Evolutionary conservation across 2,329 filamentous ascomycete species (phyloP).

Genomic region (Phaeosphaeria sp.): DNA sequence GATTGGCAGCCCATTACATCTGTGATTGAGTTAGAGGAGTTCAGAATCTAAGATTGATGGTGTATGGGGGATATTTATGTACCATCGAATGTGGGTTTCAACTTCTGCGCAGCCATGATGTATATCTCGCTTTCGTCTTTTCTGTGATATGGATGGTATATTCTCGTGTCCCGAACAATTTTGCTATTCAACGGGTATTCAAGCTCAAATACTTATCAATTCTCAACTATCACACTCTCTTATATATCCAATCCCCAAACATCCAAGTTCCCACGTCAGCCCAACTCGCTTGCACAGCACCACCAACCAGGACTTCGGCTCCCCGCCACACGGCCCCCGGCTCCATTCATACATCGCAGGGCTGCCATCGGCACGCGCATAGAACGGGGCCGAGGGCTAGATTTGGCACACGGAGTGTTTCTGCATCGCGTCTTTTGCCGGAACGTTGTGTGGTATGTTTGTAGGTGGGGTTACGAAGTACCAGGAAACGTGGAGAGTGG

Average conservation of each 20-base stretch:
- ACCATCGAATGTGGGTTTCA: constrained; percentile 46
- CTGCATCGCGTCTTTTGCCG: neutral
- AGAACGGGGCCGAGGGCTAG: constrained; percentile 34
- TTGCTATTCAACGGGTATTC: neutral
- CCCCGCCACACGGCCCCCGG: constrained; percentile 38
- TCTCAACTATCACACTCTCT: constrained; percentile 17
- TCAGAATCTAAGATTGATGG: constrained; percentile 45
- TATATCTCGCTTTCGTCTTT: neutral
- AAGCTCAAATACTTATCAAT: neutral
- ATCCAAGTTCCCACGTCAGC: neutral
- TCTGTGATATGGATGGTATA: neutral
- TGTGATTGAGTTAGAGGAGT: constrained; percentile 15
- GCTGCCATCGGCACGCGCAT: constrained; percentile 23
- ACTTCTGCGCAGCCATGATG: constrained; percentile 41
- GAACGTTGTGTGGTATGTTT: neutral
- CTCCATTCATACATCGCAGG: constrained; percentile 17
- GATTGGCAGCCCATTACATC: constrained; percentile 60
- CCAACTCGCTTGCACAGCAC: constrained; percentile 4
- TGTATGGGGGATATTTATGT: too few relatives aligned
- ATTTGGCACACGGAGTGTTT: neutral
- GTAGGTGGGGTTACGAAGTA: too few relatives aligned
- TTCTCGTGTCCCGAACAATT: neutral
- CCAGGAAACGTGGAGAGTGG: too few relatives aligned
- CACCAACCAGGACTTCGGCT: constrained; percentile 30
- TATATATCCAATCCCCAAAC: constrained; percentile 6